phyloP scores from a whole-genome alignment of 2,329 filamentous ascomycete genomes.

The Beauveria medogensis region DNA sequence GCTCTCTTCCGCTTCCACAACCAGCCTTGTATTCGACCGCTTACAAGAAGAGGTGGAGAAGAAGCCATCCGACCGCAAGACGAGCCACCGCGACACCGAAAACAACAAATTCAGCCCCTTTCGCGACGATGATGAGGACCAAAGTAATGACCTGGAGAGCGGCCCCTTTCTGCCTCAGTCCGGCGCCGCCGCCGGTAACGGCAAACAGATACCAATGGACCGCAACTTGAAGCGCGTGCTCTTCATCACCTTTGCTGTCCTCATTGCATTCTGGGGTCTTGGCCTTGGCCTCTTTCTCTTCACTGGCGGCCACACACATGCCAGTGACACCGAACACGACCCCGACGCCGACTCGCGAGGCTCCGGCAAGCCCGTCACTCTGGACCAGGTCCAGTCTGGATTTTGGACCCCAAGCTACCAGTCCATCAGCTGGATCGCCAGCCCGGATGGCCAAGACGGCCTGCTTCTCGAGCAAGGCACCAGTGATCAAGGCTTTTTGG shows the following conservation, averaged over 20 bases:
- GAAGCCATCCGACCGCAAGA: slow-evolving; percentile 15
- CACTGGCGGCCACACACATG: slow-evolving; percentile 56
- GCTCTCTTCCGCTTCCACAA: slow-evolving; percentile 71
- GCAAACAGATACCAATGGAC: slow-evolving; percentile 56
- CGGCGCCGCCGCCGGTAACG: slow-evolving; percentile 23
- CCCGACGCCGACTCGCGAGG: slow-evolving; percentile 57
- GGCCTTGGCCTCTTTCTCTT: slow-evolving; percentile 61
- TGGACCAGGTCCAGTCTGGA: slow-evolving; percentile 62
- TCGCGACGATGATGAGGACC: slow-evolving; percentile 23
- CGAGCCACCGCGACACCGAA: slow-evolving; percentile 3
- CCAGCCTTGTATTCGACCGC: slow-evolving; percentile 72
- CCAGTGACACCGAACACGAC: slow-evolving; percentile 56
- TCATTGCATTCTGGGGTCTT: slow-evolving; percentile 59
- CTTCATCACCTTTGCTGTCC: slow-evolving; percentile 51
- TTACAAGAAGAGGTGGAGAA: slow-evolving; percentile 50
- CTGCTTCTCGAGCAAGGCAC: slow-evolving; percentile 67
- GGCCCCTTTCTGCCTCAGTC: slow-evolving; percentile 40
- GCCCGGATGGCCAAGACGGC: slow-evolving; percentile 71
- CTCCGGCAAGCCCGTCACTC: slow-evolving; percentile 62
- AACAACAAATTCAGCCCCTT: slow-evolving; percentile 39
- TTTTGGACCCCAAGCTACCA: slow-evolving; percentile 57
- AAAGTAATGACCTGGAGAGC: slow-evolving; percentile 36
- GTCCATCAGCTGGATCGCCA: slow-evolving; percentile 68
- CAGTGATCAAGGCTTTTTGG: slow-evolving; percentile 61
- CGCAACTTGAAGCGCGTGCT: slow-evolving; percentile 54